Percentiles rank a stretch among this genome's conserved stretches.
phyloP scores from a whole-genome alignment of 257 asterid species.

The Craterostigma plantagineum region DNA sequence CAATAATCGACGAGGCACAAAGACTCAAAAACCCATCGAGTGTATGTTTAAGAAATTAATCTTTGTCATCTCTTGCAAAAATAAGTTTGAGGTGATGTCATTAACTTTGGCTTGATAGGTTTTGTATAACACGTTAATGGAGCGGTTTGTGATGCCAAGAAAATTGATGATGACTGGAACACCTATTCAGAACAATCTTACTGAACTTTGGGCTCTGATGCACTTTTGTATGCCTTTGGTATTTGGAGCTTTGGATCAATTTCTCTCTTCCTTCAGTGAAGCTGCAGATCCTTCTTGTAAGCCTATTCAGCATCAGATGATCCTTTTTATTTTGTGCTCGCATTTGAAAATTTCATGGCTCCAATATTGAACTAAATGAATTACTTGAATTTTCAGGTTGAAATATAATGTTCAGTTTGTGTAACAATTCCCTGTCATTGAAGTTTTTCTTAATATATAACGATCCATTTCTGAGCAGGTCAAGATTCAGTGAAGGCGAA shows the following conservation, averaged over 20 bases:
- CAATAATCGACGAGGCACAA: slow-evolving; percentile 90
- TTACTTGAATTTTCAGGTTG: neutral
- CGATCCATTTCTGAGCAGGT: slow-evolving; percentile 33
- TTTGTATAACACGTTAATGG: slow-evolving; percentile 44
- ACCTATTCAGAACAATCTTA: slow-evolving; percentile 81
- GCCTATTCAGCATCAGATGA: slow-evolving; percentile 1
- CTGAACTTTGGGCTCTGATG: slow-evolving; percentile 92
- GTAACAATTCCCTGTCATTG: too few species aligned
- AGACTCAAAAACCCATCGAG: slow-evolving; percentile 81
- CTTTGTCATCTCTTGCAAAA: neutral
- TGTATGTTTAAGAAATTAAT: slow-evolving; percentile 24
- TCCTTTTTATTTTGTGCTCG: too few species aligned
- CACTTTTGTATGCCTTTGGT: slow-evolving; percentile 72
- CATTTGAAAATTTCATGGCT: too few species aligned
- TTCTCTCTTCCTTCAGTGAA: slow-evolving; percentile 61
- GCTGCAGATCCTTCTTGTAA: slow-evolving; percentile 75
- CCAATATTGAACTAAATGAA: neutral
- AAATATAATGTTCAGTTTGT: too few species aligned
- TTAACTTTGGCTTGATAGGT: slow-evolving; percentile 26
- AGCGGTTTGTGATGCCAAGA: slow-evolving; percentile 64
- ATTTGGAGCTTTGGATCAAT: slow-evolving; percentile 68
- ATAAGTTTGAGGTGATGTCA: too few species aligned
- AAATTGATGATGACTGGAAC: slow-evolving; percentile 92
- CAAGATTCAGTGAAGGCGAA: slow-evolving; percentile 32
- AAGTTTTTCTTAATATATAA: slow-evolving; percentile 2